Percentiles rank a stretch among this genome's conserved stretches.
These are phyloP conservation scores for Magnolia sinica DNA, from an alignment of 164 flowering plant genomes.

Conservation along the genomic window DNA sequence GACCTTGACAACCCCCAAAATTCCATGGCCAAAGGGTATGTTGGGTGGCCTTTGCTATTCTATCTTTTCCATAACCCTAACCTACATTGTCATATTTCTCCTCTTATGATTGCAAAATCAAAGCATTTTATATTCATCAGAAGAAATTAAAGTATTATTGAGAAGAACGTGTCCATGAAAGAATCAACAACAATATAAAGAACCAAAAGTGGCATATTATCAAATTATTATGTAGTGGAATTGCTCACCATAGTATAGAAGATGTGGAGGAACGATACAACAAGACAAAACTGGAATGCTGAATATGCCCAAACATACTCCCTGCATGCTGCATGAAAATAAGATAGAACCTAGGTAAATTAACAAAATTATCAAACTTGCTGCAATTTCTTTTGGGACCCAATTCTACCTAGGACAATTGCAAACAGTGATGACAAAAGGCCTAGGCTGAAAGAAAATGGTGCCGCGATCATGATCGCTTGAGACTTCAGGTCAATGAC, in stretches of 20 bases:
- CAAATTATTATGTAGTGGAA: background rate
- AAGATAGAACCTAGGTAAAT: background rate
- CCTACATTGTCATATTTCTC: too few relatives aligned
- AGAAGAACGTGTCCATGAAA: too few relatives aligned
- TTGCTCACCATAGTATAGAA: constrained; percentile 56
- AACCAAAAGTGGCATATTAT: background rate
- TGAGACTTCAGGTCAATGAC: constrained; percentile 54
- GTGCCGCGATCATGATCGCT: constrained; percentile 71
- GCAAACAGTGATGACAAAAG: constrained; percentile 71
- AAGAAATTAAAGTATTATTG: too few relatives aligned
- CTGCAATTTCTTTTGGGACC: constrained; percentile 1
- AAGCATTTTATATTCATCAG: too few relatives aligned
- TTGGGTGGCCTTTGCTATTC: too few relatives aligned
- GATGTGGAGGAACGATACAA: constrained; percentile 52
- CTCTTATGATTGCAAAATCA: too few relatives aligned
- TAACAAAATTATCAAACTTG: background rate
- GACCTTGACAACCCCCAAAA: too few relatives aligned
- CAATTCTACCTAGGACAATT: constrained; percentile 55
- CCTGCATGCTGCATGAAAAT: constrained; percentile 57
- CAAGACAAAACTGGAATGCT: constrained; percentile 79
- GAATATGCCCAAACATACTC: constrained; percentile 92
- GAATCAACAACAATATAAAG: background rate
- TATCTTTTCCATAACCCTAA: too few relatives aligned
- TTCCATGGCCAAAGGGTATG: too few relatives aligned
- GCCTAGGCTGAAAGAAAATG: constrained; percentile 74